Base-by-base conservation (phyloP, 2,329 filamentous ascomycete species). In the Ceratocystis ficicola region DNA sequence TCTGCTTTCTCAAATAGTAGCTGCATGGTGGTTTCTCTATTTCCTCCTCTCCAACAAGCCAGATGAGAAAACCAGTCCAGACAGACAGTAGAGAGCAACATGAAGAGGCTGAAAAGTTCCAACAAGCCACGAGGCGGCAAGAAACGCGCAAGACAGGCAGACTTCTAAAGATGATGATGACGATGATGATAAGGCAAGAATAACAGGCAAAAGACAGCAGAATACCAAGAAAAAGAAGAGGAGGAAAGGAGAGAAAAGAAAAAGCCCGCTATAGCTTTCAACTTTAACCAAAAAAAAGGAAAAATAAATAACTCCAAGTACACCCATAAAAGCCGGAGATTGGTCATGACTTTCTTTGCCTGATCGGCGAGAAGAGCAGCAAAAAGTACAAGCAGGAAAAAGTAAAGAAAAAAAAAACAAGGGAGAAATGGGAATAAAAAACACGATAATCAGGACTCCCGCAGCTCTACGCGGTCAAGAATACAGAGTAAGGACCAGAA, bases 271-370 rank as follows among this genome's bases (percentile, higher is more conserved):
- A 22, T 52, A n/a, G 48, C 48, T 22, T 52, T 52, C 32, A 25
- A 52, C 48, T 8, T 62, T 17, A 44, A 62, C 41, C 28, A n/a
- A 60, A 8, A 60, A 25, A 15, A 61, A 6, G 25, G 59, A 41
- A 41, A 44, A 25, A 62, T 7, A 46, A 44, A 15, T 25, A 44
- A 44, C 32, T 44, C 36, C 12, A 44, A 28, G n/a, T 17, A 62
- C n/a, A 44, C 60, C 60, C n/a, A 59, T 48, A 28, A 25, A 52
- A 52, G 48, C 48, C 48, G 32, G 2, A 44, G 36, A 61, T 22
- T 44, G 30, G n/a, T 61, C 30, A 44, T 41, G 59, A 61, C n/a
- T 30, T 61, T 36, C n/a, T 30, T 61, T 36, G 52, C 59, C 22
- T 28, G 12, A 15, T 41, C 28, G 36, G 59, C 59, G 15, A 59